Evolutionary conservation across 31 red algal species (phyloP), one percentile per base, ranked within the genome.

Genomic region (Pterothamnion heteromorphum): DNA sequence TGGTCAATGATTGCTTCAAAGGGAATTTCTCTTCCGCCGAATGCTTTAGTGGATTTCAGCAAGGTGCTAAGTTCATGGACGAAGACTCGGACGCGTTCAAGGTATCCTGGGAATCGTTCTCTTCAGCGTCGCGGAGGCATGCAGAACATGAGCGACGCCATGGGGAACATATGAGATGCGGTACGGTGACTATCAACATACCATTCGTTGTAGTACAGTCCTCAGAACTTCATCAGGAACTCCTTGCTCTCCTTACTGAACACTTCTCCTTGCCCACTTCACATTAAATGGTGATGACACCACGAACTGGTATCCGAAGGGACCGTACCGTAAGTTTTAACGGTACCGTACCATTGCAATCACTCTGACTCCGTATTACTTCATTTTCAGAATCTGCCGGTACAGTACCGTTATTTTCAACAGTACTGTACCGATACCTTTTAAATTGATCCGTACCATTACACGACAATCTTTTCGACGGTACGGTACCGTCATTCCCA

Each of bases 171-270:
- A 82, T 82, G 5, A 82, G 78, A 82, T 27, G 78, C 31, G 78
- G 78, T 23, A 82, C 78, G 31, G 78, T 82, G 9, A 27, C 24
- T 82, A 27, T 82, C 9, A 14, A 82, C 24, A 82, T 28, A 21
- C 78, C 78, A 14, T 82, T 82, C 78, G 26, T 82, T 82, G 26
- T 21, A 82, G 78, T 82, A 82, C 78, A 82, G 78, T 82, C 78
- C 20, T 82, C 78, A 9, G 78, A 27, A 21, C 78, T 82, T 9
- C 24, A 27, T 27, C 78, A 27, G 5, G 78, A 82, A 82, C 26
- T 82, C 5, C 24, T 82, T 27, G 21, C 5, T 28, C 78, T 82
- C 24, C 78, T 82, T 27, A 82, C 5, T 27, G 5, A 82, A 82
- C 78, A 82, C 5, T 82, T 82, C 78, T 14, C 5, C n/a, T 82